Evolutionary conservation across 768 basidiomycete genomes (phyloP).

Genomic region (Cystobasidium onofrii): DNA sequence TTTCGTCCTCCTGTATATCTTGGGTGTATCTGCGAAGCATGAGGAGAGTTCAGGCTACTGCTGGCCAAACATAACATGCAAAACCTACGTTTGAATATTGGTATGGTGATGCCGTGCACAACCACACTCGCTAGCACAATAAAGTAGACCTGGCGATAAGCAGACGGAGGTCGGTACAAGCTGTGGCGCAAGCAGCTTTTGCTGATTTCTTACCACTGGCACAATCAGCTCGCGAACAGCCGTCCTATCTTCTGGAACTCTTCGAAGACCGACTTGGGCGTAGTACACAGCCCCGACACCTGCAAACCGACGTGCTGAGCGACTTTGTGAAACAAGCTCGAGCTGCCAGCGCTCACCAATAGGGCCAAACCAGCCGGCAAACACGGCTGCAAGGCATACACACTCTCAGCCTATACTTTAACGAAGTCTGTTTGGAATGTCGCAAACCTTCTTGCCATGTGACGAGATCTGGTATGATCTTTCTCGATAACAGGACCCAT

Average conservation of each 20-base stretch:
- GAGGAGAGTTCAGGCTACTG: too few relatives aligned
- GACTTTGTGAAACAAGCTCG: not conserved
- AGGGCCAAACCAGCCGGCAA: conserved; percentile 47
- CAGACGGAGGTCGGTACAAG: too few relatives aligned
- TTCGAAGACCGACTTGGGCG: conserved; percentile 45
- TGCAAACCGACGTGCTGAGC: not conserved
- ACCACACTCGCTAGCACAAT: conserved; percentile 62
- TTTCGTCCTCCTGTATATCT: not conserved
- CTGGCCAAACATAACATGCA: not conserved
- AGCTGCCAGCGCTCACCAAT: conserved; percentile 34
- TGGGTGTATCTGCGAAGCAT: not conserved
- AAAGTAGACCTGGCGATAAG: conserved; percentile 56
- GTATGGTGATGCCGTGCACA: conserved; percentile 52
- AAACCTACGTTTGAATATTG: conserved; percentile 8
- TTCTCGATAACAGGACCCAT: conserved; percentile 44
- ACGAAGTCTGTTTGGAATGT: too few relatives aligned
- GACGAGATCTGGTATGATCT: conserved; percentile 44
- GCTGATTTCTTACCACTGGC: conserved; percentile 47
- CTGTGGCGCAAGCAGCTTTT: too few relatives aligned
- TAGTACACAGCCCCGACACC: conserved; percentile 45
- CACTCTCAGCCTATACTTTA: not conserved
- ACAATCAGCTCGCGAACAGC: conserved; percentile 42
- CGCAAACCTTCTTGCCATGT: conserved; percentile 38
- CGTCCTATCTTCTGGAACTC: conserved; percentile 44
- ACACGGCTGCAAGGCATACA: conserved; percentile 34